Base-by-base conservation (phyloP, 257 asterid species). In the Cynanchum wilfordii region DNA sequence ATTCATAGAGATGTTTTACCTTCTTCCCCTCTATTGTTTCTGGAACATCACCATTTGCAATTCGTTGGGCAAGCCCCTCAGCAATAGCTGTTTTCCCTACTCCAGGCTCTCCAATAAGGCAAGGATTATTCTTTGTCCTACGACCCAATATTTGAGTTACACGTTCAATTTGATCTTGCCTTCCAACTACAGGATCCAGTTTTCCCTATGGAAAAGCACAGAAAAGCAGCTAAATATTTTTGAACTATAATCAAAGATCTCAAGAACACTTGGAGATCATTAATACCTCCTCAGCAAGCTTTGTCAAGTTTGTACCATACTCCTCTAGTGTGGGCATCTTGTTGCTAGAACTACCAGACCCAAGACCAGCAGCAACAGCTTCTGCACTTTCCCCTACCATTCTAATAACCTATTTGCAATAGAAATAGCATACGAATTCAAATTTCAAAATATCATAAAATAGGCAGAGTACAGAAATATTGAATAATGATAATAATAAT, bases 21-120 rank as follows among this genome's bases (percentile, higher is more conserved):
- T 88, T 94, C 84, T 94, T 94, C 74, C 99, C 99, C 73, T 94
- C 97, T 65, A 94, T 86, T 30, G 99, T 94, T 86, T 94, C 99
- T 5, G 99, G 99, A 75, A 91, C 97, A 82, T 91, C 99, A 16
- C 99, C 97, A 71, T 20, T 87, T 66, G 97, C 90, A 79, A 94
- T 94, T 84, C 99, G 86, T 80, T 94, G 99, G 64, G 99, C 99
- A 65, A 94, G 90, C 42, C 99, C 97, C 82, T 94, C 99, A 25
- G 99, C 99, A 77, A 94, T 89, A 68, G 99, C 99, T 77, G 99
- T 94, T 87, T 94, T 94, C 30, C 99, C 99, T 27, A 94, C 99
- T 77, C 99, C 99, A 42, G 99, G 99, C 81, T 94, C 99, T 81
- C 99, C 99, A 78, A 94, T 89, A 78, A 94, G 99, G 79, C 99